Conservation (phyloP, 164 flowering plant genomes). For the Annona cherimola region DNA sequence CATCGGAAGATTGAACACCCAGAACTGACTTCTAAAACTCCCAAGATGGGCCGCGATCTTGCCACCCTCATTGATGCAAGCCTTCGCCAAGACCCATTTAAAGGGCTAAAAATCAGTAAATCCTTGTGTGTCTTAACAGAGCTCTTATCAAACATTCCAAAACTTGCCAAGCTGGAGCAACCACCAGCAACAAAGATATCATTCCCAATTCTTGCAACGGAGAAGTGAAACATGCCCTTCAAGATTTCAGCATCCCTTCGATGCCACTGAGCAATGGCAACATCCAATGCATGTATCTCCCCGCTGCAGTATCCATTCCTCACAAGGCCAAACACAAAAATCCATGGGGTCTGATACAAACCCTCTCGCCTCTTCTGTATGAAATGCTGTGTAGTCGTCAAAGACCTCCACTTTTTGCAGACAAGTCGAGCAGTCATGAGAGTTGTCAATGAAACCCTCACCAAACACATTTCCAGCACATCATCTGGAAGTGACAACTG, state of each 20-base stretch:
- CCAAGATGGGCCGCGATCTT: slow-evolving; percentile 78
- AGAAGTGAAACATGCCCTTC: slow-evolving; percentile 77
- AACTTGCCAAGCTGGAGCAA: slow-evolving; percentile 78
- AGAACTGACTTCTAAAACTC: slow-evolving; percentile 54
- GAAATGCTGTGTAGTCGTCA: slow-evolving; percentile 62
- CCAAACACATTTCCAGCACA: slow-evolving; percentile 83
- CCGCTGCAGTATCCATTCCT: slow-evolving; percentile 78
- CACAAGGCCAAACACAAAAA: slow-evolving; percentile 83
- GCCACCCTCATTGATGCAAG: slow-evolving; percentile 75
- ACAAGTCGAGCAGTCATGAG: slow-evolving; percentile 92
- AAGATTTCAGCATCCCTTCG: slow-evolving; percentile 57
- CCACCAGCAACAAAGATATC: slow-evolving; percentile 84
- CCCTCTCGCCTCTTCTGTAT: slow-evolving; percentile 68
- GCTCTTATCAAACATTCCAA: slow-evolving; percentile 73
- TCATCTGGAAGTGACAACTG: slow-evolving; percentile 80
- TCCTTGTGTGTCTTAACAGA: slow-evolving; percentile 83
- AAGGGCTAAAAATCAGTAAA: slow-evolving; percentile 63
- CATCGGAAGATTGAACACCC: slow-evolving; percentile 37
- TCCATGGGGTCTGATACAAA: slow-evolving; percentile 64
- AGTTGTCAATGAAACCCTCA: slow-evolving; percentile 71
- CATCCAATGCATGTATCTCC: slow-evolving; percentile 81
- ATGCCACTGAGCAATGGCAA: slow-evolving; percentile 69
- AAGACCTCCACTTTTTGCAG: slow-evolving; percentile 78
- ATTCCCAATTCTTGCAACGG: slow-evolving; percentile 64
- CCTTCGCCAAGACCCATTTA: slow-evolving; percentile 72